These are phyloP conservation scores for Eimeria sp. DNA, from an alignment of 169 alveolate genomes.

Conservation along the genomic window DNA sequence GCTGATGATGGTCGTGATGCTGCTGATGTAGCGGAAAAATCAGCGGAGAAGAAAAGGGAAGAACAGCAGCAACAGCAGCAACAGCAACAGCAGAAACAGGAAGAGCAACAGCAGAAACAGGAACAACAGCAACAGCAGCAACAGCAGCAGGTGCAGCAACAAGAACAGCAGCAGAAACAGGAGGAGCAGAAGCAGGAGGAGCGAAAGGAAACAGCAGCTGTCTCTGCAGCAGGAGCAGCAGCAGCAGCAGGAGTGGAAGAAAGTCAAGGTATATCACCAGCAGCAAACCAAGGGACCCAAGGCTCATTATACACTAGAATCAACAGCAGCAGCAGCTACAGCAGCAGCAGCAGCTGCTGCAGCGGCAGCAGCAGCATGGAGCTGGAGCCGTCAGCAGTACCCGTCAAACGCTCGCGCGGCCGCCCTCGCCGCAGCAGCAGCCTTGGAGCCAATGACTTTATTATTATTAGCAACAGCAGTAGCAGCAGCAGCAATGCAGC, in stretches of 20 bases:
- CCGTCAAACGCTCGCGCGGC: conserved; percentile 11
- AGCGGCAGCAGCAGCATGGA: not conserved
- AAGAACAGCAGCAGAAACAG: not conserved
- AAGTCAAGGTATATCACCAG: not conserved
- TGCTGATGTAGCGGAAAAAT: not conserved
- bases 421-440: conserved; percentile 43
- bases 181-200: not conserved
- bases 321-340: not conserved
- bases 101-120: no score
- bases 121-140: conserved; percentile 14
- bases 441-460: not conserved
- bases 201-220: not conserved
- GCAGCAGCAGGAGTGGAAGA: no score
- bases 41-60: not conserved
- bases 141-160: not conserved
- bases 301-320: not conserved
- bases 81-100: not conserved
- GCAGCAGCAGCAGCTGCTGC: conserved; percentile 45
- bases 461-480: no score
- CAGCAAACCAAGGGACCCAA: not conserved
- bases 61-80: not conserved
- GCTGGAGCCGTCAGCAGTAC: not conserved
- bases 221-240: no score
- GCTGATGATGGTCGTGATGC: not conserved
- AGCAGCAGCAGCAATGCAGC: not conserved